Conservation (phyloP, 1,284 basidiomycete genomes). For the Psilocybe mexicana region DNA sequence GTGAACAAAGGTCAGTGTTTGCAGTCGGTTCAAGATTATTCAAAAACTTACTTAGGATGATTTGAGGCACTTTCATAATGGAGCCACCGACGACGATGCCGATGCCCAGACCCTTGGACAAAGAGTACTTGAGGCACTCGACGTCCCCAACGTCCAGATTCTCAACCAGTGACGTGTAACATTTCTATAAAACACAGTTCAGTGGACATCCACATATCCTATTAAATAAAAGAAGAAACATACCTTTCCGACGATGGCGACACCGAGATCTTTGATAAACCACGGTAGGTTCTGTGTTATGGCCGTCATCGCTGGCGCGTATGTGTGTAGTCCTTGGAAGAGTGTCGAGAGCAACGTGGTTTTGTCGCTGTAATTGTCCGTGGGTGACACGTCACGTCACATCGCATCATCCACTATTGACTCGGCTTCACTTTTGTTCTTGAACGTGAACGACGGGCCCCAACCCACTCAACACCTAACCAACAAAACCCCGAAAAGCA, state of each 20-base stretch:
- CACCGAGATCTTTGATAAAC: slow-evolving; percentile 80
- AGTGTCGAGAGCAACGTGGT: no score
- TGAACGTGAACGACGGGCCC: neutral
- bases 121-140: slow-evolving; percentile 86
- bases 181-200: slow-evolving; percentile 55
- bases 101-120: slow-evolving; percentile 92
- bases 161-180: slow-evolving; percentile 89
- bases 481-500: neutral
- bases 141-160: slow-evolving; percentile 84
- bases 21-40: neutral
- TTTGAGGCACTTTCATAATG: slow-evolving; percentile 95
- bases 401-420: no score
- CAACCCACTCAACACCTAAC: neutral
- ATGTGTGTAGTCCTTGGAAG: no score
- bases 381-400: neutral
- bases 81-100: slow-evolving; percentile 93
- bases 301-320: slow-evolving; percentile 50
- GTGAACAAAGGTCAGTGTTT: neutral
- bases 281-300: slow-evolving; percentile 78
- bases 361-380: neutral
- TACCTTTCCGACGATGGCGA: slow-evolving; percentile 77
- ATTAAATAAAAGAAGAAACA: neutral
- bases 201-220: no score
- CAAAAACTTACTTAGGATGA: slow-evolving; percentile 63
- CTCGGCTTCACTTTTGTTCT: neutral